Conservation (phyloP, 768 basidiomycete genomes). For the Suillus sp. region DNA sequence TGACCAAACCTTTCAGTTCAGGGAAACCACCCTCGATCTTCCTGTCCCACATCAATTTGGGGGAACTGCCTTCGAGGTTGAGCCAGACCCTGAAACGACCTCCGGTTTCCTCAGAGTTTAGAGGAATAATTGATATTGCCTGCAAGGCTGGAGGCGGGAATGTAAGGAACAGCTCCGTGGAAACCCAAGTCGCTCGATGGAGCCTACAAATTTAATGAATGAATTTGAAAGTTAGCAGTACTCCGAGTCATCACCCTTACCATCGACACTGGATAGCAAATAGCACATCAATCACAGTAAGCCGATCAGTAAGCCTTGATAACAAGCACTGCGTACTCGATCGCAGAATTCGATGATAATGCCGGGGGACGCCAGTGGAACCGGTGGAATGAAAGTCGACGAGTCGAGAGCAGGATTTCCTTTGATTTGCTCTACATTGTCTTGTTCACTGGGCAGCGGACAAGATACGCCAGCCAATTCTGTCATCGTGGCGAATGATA, state of each 20-base stretch:
- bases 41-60: constrained; percentile 80
- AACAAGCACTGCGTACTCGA: constrained; percentile 52
- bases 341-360: constrained; percentile 94
- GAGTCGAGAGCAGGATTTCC: constrained; percentile 40
- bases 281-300: constrained; percentile 5
- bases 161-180: constrained; percentile 88
- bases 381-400: constrained; percentile 58
- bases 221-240: neutral
- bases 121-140: constrained; percentile 71
- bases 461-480: constrained; percentile 18
- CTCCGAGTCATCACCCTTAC: constrained; percentile 41
- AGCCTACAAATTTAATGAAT: constrained; percentile 57
- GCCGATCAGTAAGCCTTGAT: constrained; percentile 6
- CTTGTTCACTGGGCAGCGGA: constrained; percentile 29
- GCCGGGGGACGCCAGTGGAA: constrained; percentile 47
- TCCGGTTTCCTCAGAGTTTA: constrained; percentile 78
- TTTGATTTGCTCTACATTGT: constrained; percentile 10
- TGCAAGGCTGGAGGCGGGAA: constrained; percentile 79
- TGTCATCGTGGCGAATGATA: constrained; percentile 25
- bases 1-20: constrained; percentile 80
- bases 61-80: constrained; percentile 36
- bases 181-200: constrained; percentile 91
- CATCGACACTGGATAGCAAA: constrained; percentile 67
- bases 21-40: constrained; percentile 93
- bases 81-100: constrained; percentile 95